A percentile compares a stretch with the other conserved stretches of the same genome.
phyloP scores from a whole-genome alignment of 2,329 filamentous ascomycete genomes.

The Leptoxyphium fumago region DNA sequence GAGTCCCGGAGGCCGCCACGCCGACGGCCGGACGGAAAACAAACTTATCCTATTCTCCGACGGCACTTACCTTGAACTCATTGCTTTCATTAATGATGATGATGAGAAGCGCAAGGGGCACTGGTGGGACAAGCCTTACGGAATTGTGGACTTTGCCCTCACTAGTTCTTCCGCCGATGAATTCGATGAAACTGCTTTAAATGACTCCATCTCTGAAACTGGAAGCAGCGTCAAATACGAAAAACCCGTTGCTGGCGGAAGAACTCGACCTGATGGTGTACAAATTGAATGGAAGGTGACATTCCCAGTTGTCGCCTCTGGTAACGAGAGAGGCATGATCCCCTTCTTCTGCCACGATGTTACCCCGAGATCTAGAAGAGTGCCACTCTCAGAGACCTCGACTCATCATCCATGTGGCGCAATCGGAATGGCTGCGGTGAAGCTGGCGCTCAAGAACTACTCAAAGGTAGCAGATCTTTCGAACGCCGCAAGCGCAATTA shows the following conservation, averaged over 20 bases:
- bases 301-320: constrained; percentile 20
- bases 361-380: constrained; percentile 40
- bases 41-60: constrained; percentile 47
- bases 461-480: background rate
- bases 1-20: constrained; percentile 45
- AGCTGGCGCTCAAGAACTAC: constrained; percentile 1
- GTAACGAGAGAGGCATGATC: constrained; percentile 33
- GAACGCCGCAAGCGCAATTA: background rate
- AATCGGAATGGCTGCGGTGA: constrained; percentile 34
- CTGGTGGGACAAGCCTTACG: constrained; percentile 42
- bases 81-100: constrained; percentile 41
- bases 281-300: constrained; percentile 47
- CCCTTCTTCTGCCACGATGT: constrained; percentile 55
- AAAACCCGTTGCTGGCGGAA: constrained; percentile 37
- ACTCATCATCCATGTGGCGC: constrained; percentile 38
- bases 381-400: constrained; percentile 29
- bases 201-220: constrained; percentile 7
- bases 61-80: constrained; percentile 52
- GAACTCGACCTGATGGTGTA: constrained; percentile 40
- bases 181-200: constrained; percentile 10
- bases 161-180: constrained; percentile 20
- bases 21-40: constrained; percentile 46
- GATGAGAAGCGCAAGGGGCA: constrained; percentile 32
- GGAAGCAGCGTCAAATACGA: constrained; percentile 30
- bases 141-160: constrained; percentile 48